These are phyloP conservation scores for Eustoma russellianum DNA, from an alignment of 257 asterid genomes.

Conservation along the genomic window DNA sequence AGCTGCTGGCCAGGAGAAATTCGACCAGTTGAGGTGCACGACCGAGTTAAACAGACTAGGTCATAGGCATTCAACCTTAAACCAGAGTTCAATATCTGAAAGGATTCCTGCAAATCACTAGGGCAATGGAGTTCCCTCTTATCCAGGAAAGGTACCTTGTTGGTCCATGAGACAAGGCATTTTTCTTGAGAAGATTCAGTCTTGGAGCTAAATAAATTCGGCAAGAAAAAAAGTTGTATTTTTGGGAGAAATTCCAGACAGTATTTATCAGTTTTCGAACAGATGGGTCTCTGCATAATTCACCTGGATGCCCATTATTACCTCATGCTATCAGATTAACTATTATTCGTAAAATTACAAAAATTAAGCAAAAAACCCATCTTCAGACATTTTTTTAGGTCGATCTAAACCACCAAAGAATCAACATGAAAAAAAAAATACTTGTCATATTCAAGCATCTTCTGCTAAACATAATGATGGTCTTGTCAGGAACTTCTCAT, in stretches of 20 bases:
- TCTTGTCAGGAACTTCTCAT: too few species aligned
- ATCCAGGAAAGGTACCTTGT: constrained; percentile 8
- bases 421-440: too few species aligned
- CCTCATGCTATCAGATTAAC: too few species aligned
- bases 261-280: constrained; percentile 6
- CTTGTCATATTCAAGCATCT: too few species aligned
- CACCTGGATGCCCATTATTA: too few species aligned
- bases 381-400: too few species aligned
- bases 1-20: constrained; percentile 55
- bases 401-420: too few species aligned
- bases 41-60: constrained; percentile 49
- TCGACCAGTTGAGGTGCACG: constrained; percentile 25
- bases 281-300: constrained; percentile 7
- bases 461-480: too few species aligned
- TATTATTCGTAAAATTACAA: too few species aligned
- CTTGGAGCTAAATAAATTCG: constrained; percentile 10
- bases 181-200: constrained; percentile 9
- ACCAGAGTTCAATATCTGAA: constrained; percentile 30
- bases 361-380: too few species aligned
- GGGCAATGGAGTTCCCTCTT: constrained; percentile 11
- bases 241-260: not conserved
- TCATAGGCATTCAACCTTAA: constrained; percentile 26
- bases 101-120: constrained; percentile 17
- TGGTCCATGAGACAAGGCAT: constrained; percentile 7
- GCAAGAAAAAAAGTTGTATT: not conserved